These are phyloP conservation scores for Mycotypha africana DNA, from an alignment of 371 early-diverging fungal species.

Conservation along the genomic window DNA sequence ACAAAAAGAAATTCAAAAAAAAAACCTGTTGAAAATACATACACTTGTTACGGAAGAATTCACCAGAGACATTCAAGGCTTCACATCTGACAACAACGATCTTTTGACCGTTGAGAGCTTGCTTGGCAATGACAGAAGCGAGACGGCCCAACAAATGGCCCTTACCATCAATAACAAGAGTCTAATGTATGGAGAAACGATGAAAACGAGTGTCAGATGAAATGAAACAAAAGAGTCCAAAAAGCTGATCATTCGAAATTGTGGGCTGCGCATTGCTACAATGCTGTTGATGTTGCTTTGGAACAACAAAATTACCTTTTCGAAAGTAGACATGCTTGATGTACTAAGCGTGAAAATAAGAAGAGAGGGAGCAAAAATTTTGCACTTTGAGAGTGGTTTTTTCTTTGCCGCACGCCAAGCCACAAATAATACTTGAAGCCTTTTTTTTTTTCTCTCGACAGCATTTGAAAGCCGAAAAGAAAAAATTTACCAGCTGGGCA, in stretches of 20 bases:
- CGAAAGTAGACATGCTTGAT: slow-evolving; percentile 18
- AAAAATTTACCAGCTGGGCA: too few relatives aligned
- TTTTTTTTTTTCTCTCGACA: too few relatives aligned
- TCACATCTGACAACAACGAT: slow-evolving; percentile 98
- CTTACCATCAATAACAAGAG: slow-evolving; percentile 99
- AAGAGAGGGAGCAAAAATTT: slow-evolving; percentile 23
- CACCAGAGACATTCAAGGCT: slow-evolving; percentile 96
- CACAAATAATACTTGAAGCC: too few relatives aligned
- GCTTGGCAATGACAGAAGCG: slow-evolving; percentile 98
- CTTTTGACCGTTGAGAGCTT: slow-evolving; percentile 96
- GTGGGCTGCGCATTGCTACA: too few relatives aligned
- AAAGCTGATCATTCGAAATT: too few relatives aligned
- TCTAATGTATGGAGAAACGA: slow-evolving; percentile 63
- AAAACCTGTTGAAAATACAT: slow-evolving; percentile 39
- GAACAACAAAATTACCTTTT: slow-evolving; percentile 5
- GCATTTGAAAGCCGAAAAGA: too few relatives aligned
- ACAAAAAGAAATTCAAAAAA: too few relatives aligned
- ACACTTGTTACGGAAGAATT: slow-evolving; percentile 99
- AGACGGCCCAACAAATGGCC: slow-evolving; percentile 99
- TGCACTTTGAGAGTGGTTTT: background rate
- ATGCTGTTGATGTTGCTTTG: background rate
- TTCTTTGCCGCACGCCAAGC: slow-evolving; percentile 1
- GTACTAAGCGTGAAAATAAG: slow-evolving; percentile 7
- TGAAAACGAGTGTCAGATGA: background rate
- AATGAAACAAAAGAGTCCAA: too few relatives aligned